These are phyloP conservation scores for Volvox carteri DNA, from an alignment of 163 green algal genomes.

Conservation along the genomic window DNA sequence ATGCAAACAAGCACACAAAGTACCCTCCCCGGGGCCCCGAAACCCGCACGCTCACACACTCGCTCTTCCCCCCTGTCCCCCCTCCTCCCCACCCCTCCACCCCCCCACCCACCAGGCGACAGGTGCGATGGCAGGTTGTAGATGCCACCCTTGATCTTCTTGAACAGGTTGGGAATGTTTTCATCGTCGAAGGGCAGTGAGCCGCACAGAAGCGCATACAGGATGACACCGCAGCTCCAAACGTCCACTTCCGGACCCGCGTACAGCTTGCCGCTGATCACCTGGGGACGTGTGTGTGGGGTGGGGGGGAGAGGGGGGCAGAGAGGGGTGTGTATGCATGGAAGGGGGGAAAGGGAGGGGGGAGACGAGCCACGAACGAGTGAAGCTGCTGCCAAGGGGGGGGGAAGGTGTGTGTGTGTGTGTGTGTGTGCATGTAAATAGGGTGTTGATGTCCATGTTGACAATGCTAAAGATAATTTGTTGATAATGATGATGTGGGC, in stretches of 20 bases:
- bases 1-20: no score
- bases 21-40: no score
- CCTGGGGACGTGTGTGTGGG: slow-evolving; percentile 67
- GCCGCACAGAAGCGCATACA: slow-evolving; percentile 99
- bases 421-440: no score
- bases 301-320: neutral
- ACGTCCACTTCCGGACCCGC: slow-evolving; percentile 98
- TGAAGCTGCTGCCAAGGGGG: no score
- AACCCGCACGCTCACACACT: no score
- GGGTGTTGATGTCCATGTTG: no score
- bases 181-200: slow-evolving; percentile 99
- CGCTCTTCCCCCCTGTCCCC: neutral
- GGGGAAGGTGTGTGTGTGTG: no score
- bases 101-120: slow-evolving; percentile 78
- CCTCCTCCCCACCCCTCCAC: neutral
- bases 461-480: no score
- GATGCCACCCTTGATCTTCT: slow-evolving; percentile 99
- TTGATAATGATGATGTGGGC: no score
- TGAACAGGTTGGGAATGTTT: slow-evolving; percentile 99
- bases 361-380: no score
- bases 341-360: neutral
- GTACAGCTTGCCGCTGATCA: slow-evolving; percentile 98
- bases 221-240: slow-evolving; percentile 98
- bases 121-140: slow-evolving; percentile 98
- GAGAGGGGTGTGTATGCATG: neutral